Evolutionary conservation across 352 stramenopile species (phyloP), one percentile per base, ranked within the genome.

Genomic region (Phytophthora crassamura): DNA sequence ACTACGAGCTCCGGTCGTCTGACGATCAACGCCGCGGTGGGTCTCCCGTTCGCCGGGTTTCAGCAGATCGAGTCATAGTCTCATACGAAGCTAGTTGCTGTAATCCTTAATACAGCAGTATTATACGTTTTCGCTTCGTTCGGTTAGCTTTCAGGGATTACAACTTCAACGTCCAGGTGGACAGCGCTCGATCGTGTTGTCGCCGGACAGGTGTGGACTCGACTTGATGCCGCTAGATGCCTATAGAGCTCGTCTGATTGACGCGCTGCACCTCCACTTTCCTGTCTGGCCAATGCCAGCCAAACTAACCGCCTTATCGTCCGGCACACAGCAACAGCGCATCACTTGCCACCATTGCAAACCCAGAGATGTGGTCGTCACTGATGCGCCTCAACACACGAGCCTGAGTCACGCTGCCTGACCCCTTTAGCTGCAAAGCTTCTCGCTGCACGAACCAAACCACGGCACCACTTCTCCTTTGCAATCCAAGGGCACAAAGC

Each of bases 391-490:
- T 5, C 25, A 6, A 30, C 25, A 30, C 25, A 30, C 25, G 25
- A 30, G n/a, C n/a, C n/a, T n/a, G n/a, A n/a, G n/a, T n/a, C n/a
- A n/a, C n/a, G n/a, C n/a, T n/a, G 25, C 25, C 25, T 30, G 25
- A 30, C 25, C 25, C 25, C 25, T 30, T 30, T 16, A 30, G 16
- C 5, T 46, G 39, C 6, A 20, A 46, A 16, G 7, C 20, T 8
- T 11, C 4, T 3, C 16, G 11, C 9, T 11, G 10, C 39, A 25
- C 10, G 38, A 5, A 28, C 35, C 28, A 11, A 5, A 14, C 46
- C 38, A 18, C 25, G 9, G 38, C 38, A 49, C 51, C 56, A 72
- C 36, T 67, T 67, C 33, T 33, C 41, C 7, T 59, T 72, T 67
- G 32, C 15, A 12, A 10, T 34, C 38, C 11, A 18, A 36, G 52